Evolutionary conservation across 23 red algal species (phyloP), one percentile per base, ranked within the genome.

Genomic region (Gracilaria gracilis): DNA sequence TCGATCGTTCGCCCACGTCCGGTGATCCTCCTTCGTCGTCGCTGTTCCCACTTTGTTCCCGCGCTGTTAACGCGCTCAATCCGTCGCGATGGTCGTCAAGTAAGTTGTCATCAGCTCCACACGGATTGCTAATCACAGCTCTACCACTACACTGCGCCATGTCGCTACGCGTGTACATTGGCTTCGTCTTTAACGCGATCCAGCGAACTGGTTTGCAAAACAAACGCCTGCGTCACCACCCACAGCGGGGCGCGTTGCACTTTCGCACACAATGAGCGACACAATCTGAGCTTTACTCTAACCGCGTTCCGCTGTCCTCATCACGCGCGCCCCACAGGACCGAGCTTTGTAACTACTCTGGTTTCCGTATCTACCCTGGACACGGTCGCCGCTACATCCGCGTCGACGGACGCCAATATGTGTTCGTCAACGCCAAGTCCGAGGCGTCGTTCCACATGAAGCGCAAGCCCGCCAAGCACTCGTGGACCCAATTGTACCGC

Each of bases 401-500:
- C 9, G 39, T 57, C 11, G 97, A 99, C 80, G 97, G 94, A 1
- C 95, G 95, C 44, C 31, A 59, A 20, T 94, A 91, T 86, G 76
- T 92, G 21, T 99, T 99, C 83, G 79, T 90, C 66, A 99, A 95
- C 91, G 48, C 80, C 77, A 99, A 99, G 92, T 94, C 87, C 83
- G 84, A 96, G 83, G 93, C 97, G 74, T 99, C 92, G 31, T 96
- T 96, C 77, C 94, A 96, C 89, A 96, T 99, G 93, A 92, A 90
- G 83, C 86, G 97, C 53, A 99, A 96, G 84, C 64, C 97, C 16
- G 97, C 94, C 47, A 95, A 95, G 78, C 95, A 94, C 67, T 94
- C 89, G 61, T 99, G 97, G 97, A 99, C 97, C 14, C 83, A 94
- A 89, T 57, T 99, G 84, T 99, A 95, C 88, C 93, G 97, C 65